Conservation (phyloP, 2,329 filamentous ascomycete species). For the Emmonsia crescens region DNA sequence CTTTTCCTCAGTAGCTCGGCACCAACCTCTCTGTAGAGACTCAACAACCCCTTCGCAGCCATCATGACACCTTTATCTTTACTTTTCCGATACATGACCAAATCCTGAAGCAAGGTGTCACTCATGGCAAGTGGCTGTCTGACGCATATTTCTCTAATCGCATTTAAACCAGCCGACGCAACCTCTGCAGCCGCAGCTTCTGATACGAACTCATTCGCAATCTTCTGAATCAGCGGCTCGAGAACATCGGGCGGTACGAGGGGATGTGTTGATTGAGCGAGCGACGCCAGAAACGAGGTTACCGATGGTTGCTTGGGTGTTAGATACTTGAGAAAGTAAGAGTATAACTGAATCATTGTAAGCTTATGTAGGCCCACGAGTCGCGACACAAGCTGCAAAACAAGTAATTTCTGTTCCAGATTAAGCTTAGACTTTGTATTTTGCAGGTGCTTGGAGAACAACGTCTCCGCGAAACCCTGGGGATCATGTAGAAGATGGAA, state of each 20-base stretch:
- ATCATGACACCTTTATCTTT: conserved; percentile 99
- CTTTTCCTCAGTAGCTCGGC: conserved; percentile 81
- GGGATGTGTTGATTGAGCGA: conserved; percentile 84
- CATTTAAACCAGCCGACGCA: conserved; percentile 81
- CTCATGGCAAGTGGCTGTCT: conserved; percentile 94
- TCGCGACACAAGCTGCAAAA: conserved; percentile 80
- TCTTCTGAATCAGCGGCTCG: conserved; percentile 85
- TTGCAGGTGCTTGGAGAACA: conserved; percentile 87
- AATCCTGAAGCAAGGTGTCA: conserved; percentile 86
- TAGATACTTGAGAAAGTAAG: conserved; percentile 88
- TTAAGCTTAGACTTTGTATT: conserved; percentile 75
- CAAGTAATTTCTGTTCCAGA: conserved; percentile 79
- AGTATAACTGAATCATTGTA: conserved; percentile 82
- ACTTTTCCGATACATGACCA: conserved; percentile 91
- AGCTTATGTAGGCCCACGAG: conserved; percentile 89
- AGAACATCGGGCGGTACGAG: conserved; percentile 86
- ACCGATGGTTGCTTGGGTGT: conserved; percentile 81
- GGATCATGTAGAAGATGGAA: conserved; percentile 89
- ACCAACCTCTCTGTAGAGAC: conserved; percentile 81
- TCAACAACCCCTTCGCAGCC: conserved; percentile 86
- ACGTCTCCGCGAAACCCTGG: conserved; percentile 79
- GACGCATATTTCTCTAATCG: conserved; percentile 86
- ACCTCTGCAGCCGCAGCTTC: conserved; percentile 88
- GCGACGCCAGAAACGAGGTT: conserved; percentile 81
- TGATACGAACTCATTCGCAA: conserved; percentile 96